Percentiles rank a stretch among this genome's conserved stretches.
phyloP scores from a whole-genome alignment of 805 yeast species.

The Kuraishia ogatae region DNA sequence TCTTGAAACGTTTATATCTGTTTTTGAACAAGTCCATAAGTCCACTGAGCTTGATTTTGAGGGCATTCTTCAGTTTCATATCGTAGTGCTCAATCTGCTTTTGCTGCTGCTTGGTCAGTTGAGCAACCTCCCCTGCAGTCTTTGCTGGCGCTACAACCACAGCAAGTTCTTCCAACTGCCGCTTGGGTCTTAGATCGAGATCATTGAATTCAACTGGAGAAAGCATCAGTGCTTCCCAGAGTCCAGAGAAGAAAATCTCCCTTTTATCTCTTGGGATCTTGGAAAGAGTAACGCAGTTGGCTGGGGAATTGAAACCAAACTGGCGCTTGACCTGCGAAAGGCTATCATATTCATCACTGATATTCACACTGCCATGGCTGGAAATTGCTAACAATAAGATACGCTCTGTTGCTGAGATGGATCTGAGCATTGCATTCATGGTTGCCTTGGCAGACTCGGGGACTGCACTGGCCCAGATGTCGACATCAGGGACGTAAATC shows the following conservation, averaged over 20 bases:
- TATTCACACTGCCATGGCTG: conserved; percentile 7
- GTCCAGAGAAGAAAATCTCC: conserved; percentile 40
- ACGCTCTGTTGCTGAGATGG: conserved; percentile 62
- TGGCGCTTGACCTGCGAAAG: conserved; percentile 39
- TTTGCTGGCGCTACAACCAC: conserved; percentile 10
- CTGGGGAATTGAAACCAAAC: conserved; percentile 49
- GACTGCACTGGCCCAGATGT: conserved; percentile 64
- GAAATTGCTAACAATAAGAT: conserved; percentile 60
- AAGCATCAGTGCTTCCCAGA: conserved; percentile 48
- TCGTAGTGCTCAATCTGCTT: conserved; percentile 56
- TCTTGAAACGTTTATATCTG: conserved; percentile 82
- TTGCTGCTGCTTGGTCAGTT: conserved; percentile 30
- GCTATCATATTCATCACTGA: conserved; percentile 24
- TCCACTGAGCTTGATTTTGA: conserved; percentile 80
- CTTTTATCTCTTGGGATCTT: conserved; percentile 42
- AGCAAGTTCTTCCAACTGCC: conserved; percentile 33
- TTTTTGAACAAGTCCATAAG: conserved; percentile 84
- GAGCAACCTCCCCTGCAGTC: background rate
- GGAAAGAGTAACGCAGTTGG: conserved; percentile 31
- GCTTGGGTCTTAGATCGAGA: conserved; percentile 43
- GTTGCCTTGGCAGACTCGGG: conserved; percentile 66
- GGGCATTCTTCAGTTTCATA: conserved; percentile 71
- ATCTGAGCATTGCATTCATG: conserved; percentile 57
- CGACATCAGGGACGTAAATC: conserved; percentile 73
- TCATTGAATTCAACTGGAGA: conserved; percentile 70